These are phyloP conservation scores for Solanum hybrid DNA, from an alignment of 305 asterid species.

Conservation along the genomic window DNA sequence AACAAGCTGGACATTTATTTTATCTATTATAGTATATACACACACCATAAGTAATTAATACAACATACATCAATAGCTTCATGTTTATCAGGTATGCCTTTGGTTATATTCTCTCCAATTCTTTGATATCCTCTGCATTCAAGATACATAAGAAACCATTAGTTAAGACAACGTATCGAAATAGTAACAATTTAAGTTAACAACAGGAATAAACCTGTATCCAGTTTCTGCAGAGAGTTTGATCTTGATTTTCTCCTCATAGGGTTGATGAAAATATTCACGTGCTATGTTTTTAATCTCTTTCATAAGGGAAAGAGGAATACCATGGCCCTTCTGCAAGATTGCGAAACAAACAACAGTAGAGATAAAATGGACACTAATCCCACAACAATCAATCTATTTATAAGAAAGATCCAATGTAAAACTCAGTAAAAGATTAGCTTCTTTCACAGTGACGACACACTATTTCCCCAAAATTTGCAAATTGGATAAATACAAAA, in stretches of 20 bases:
- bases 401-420: not conserved
- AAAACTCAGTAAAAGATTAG: not conserved
- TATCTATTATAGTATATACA: not conserved
- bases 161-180: not conserved
- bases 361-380: not conserved
- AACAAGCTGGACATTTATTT: not conserved
- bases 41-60: not conserved
- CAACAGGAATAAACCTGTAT: slow-evolving; percentile 48
- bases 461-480: not conserved
- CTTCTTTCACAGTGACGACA: not conserved
- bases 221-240: slow-evolving; percentile 70
- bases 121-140: slow-evolving; percentile 76
- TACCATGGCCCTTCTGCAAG: slow-evolving; percentile 78
- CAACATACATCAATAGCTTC: slow-evolving; percentile 91
- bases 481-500: not conserved
- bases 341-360: not conserved
- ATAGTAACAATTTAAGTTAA: not conserved
- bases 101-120: slow-evolving; percentile 60
- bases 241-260: slow-evolving; percentile 64
- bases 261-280: slow-evolving; percentile 55
- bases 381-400: not conserved
- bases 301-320: slow-evolving; percentile 45
- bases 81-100: slow-evolving; percentile 73
- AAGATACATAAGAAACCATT: not conserved
- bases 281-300: slow-evolving; percentile 53